phyloP scores from a whole-genome alignment of 176 grass and related monocot species.

The Cocos nucifera region DNA sequence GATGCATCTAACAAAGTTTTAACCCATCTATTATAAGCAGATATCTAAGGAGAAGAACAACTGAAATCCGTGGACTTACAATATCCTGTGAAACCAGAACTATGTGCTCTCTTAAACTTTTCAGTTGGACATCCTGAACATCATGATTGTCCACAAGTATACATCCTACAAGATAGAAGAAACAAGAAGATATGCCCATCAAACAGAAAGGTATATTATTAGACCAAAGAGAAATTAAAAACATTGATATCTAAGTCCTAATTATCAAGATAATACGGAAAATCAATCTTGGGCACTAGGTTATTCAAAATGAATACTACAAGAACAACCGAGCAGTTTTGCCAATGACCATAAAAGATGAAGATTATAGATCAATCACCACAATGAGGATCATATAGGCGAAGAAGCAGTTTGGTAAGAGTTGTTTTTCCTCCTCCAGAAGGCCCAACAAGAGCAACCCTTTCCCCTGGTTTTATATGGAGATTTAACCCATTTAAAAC shows the following conservation, averaged over 20 bases:
- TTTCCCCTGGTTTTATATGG: slow-evolving; percentile 59
- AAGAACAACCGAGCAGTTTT: too few relatives aligned
- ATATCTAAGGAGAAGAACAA: not conserved
- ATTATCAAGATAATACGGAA: too few relatives aligned
- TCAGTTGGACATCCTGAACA: slow-evolving; percentile 52
- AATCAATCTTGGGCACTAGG: too few relatives aligned
- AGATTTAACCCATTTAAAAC: slow-evolving; percentile 43
- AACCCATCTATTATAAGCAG: not conserved
- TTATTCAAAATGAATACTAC: too few relatives aligned
- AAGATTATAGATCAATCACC: slow-evolving; percentile 27
- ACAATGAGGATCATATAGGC: slow-evolving; percentile 66
- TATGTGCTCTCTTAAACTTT: slow-evolving; percentile 60
- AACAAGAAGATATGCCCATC: not conserved
- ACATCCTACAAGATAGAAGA: slow-evolving; percentile 32
- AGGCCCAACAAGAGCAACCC: slow-evolving; percentile 58
- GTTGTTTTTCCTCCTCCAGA: slow-evolving; percentile 82
- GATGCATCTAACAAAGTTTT: not conserved
- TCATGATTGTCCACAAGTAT: slow-evolving; percentile 71
- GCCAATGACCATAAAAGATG: too few relatives aligned
- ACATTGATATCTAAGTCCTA: too few relatives aligned
- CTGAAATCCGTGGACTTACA: slow-evolving; percentile 22
- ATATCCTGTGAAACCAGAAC: slow-evolving; percentile 65
- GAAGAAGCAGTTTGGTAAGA: slow-evolving; percentile 70
- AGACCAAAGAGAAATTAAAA: too few relatives aligned
- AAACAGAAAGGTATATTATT: not conserved